Percentiles rank a stretch among this genome's conserved stretches.
phyloP scores from a whole-genome alignment of 2,329 filamentous ascomycete genomes.

The Leptographium wingfieldii region DNA sequence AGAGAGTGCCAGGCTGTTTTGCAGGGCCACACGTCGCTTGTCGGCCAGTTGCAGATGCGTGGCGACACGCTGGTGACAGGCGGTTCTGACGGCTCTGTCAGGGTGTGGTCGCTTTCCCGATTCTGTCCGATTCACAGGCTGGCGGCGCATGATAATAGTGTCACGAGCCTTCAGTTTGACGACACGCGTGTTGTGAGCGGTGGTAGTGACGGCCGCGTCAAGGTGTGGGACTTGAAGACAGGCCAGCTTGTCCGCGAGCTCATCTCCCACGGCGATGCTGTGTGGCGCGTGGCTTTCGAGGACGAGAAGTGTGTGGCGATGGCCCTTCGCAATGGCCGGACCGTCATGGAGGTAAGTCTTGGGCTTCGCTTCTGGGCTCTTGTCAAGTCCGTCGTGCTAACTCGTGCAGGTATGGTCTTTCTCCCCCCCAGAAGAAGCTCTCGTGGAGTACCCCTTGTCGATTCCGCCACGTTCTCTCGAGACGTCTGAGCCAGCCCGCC shows the following conservation, averaged over 20 bases:
- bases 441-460: slow-evolving; percentile 39
- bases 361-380: background rate
- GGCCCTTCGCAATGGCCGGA: slow-evolving; percentile 71
- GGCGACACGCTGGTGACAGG: slow-evolving; percentile 91
- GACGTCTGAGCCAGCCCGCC: slow-evolving; percentile 29
- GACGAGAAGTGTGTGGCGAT: slow-evolving; percentile 97
- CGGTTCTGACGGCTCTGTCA: slow-evolving; percentile 87
- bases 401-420: slow-evolving; percentile 67
- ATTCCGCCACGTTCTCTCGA: slow-evolving; percentile 35
- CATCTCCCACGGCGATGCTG: slow-evolving; percentile 81
- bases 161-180: slow-evolving; percentile 95
- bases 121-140: slow-evolving; percentile 88
- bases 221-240: slow-evolving; percentile 94
- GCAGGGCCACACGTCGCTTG: slow-evolving; percentile 91
- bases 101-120: slow-evolving; percentile 87
- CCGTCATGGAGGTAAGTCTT: slow-evolving; percentile 72
- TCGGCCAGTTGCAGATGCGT: slow-evolving; percentile 92
- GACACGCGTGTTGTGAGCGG: slow-evolving; percentile 91
- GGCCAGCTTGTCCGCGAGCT: slow-evolving; percentile 85
- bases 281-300: slow-evolving; percentile 96
- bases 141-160: slow-evolving; percentile 94
- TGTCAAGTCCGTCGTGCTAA: background rate
- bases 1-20: slow-evolving; percentile 78
- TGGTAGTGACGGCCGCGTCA: slow-evolving; percentile 93
- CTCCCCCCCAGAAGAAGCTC: slow-evolving; percentile 65